Evolutionary conservation across 2,329 filamentous ascomycete genomes (phyloP).

Genomic region (Chaetothyriales sp.): DNA sequence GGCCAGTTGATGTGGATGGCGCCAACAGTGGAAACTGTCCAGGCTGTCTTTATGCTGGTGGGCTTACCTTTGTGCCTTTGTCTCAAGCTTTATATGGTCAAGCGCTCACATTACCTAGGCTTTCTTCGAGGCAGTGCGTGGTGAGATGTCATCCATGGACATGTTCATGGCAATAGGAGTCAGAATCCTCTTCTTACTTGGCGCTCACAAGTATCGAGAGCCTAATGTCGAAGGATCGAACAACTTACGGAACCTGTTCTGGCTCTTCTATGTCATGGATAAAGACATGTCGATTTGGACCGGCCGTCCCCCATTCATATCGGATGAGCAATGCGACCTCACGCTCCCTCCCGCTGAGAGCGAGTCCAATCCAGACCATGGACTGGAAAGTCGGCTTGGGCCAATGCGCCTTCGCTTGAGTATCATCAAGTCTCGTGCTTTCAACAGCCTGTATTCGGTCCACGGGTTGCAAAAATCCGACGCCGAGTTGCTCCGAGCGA

Average conservation of each 20-base stretch:
- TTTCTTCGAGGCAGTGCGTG: constrained; percentile 31
- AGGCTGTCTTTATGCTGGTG: constrained; percentile 37
- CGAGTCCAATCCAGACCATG: constrained; percentile 19
- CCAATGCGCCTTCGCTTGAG: constrained; percentile 36
- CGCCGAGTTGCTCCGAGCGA: constrained; percentile 39
- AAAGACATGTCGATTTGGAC: constrained; percentile 42
- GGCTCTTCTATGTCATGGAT: constrained; percentile 40
- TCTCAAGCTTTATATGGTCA: not conserved
- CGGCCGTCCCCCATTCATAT: constrained; percentile 37
- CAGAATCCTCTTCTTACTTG: constrained; percentile 36
- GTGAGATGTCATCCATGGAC: constrained; percentile 32
- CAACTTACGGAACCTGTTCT: constrained; percentile 32
- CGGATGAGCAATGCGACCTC: constrained; percentile 39
- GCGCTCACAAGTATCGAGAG: constrained; percentile 26
- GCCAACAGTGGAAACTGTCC: constrained; percentile 28
- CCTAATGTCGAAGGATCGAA: constrained; percentile 9
- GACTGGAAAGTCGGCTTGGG: constrained; percentile 21
- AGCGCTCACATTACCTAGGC: constrained; percentile 18
- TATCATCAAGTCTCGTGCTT: constrained; percentile 38
- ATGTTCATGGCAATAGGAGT: constrained; percentile 33
- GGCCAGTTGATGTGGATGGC: constrained; percentile 20
- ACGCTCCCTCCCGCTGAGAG: constrained; percentile 32
- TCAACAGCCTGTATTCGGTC: constrained; percentile 36
- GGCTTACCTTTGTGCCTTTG: constrained; percentile 12
- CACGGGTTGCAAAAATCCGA: constrained; percentile 36